Conservation (phyloP, 139 green algal genomes). For the Micractinium sp. region DNA sequence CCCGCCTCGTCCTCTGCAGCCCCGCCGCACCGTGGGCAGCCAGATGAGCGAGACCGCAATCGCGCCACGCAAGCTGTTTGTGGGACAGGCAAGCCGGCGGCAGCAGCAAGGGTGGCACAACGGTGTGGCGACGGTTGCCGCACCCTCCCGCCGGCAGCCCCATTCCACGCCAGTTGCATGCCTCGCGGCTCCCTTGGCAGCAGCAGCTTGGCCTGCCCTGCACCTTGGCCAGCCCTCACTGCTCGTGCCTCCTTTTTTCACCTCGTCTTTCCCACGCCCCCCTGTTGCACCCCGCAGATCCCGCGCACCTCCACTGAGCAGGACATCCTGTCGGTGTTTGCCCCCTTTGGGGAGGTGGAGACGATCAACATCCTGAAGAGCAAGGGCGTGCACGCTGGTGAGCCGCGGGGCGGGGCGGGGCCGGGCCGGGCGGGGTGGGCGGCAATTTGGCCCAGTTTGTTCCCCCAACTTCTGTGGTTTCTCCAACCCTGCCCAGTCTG, state of each 20-base stretch:
- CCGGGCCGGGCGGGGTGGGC: too few relatives aligned
- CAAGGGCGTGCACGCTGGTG: conserved; percentile 30
- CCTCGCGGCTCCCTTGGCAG: too few relatives aligned
- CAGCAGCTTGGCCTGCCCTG: too few relatives aligned
- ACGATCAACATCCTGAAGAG: conserved; percentile 70
- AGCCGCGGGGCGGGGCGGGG: too few relatives aligned
- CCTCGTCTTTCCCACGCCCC: neutral
- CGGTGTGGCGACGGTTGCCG: neutral
- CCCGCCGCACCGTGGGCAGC: conserved; percentile 56
- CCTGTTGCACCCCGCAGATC: conserved; percentile 61
- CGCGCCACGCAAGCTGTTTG: conserved; percentile 89
- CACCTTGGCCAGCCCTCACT: too few relatives aligned
- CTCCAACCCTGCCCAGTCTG: too few relatives aligned
- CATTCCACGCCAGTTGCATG: neutral
- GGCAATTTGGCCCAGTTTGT: too few relatives aligned
- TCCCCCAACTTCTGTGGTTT: too few relatives aligned
- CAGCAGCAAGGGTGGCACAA: neutral
- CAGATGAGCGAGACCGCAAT: conserved; percentile 67
- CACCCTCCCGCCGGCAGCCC: too few relatives aligned
- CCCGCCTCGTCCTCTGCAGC: conserved; percentile 15
- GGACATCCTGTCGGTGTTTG: conserved; percentile 73
- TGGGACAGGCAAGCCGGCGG: conserved; percentile 74
- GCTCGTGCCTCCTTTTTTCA: neutral
- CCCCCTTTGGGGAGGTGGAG: conserved; percentile 77
- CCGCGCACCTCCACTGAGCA: conserved; percentile 65